A percentile compares a stretch with the other conserved stretches of the same genome.
These are phyloP conservation scores for Ehretia macrophylla DNA, from an alignment of 257 asterid genomes.

Conservation along the genomic window DNA sequence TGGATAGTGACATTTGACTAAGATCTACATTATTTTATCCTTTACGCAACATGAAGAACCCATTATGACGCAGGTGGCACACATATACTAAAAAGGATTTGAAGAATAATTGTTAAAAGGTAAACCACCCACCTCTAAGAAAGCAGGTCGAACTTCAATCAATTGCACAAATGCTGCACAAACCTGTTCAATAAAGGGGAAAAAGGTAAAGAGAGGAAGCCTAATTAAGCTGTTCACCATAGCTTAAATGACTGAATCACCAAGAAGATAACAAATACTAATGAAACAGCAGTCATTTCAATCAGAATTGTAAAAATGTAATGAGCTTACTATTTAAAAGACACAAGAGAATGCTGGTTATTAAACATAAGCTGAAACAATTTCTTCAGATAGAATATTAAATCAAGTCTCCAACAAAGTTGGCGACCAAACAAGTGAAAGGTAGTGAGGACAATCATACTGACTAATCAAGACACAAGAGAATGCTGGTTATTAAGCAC, in stretches of 20 bases:
- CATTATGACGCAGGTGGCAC: slow-evolving; percentile 1
- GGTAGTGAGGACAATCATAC: no score
- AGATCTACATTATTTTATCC: background rate
- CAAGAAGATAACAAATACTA: background rate
- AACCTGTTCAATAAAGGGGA: slow-evolving; percentile 46
- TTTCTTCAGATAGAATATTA: no score
- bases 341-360: background rate
- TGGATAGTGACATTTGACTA: background rate
- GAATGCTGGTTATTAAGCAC: no score
- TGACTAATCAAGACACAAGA: no score
- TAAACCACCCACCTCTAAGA: slow-evolving; percentile 55
- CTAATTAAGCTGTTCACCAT: slow-evolving; percentile 11
- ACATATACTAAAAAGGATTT: background rate
- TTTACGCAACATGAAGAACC: slow-evolving; percentile 21
- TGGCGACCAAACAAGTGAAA: no score
- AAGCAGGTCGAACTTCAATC: slow-evolving; percentile 73
- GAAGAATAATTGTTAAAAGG: background rate
- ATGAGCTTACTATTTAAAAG: background rate
- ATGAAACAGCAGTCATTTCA: background rate
- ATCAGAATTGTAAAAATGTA: background rate
- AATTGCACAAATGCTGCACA: slow-evolving; percentile 96
- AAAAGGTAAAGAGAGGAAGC: slow-evolving; percentile 14
- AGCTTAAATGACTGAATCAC: background rate
- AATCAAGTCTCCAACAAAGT: no score
- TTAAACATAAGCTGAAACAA: no score